Evolutionary conservation across 106 monocot species (phyloP).

Genomic region (Hemerocallis citrina): DNA sequence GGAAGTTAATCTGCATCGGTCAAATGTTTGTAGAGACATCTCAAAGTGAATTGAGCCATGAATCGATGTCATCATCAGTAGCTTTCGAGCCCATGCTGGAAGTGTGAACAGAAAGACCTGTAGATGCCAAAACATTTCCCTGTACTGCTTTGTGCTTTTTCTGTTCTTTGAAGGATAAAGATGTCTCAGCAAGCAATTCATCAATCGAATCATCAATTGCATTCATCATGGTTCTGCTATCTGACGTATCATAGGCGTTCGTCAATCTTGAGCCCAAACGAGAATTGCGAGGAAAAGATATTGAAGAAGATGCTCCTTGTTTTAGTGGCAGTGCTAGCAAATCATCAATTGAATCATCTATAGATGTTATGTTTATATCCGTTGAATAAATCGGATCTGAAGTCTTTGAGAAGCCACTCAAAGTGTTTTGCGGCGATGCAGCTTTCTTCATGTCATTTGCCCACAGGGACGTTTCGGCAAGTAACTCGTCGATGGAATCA

Average conservation of each 20-base stretch:
- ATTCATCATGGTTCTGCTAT: no score
- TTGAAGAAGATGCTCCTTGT: no score
- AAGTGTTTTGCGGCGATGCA: no score
- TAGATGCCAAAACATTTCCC: neutral
- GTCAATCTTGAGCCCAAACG: no score
- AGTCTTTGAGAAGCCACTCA: no score
- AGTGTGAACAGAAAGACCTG: neutral
- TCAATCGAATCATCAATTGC: constrained; percentile 40
- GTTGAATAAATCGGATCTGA: no score
- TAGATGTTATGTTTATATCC: neutral
- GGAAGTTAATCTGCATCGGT: no score
- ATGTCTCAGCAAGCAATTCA: constrained; percentile 36
- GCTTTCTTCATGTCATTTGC: neutral
- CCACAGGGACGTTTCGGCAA: constrained; percentile 17
- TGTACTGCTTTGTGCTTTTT: neutral
- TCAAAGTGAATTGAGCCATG: constrained; percentile 39
- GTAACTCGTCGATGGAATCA: constrained; percentile 42
- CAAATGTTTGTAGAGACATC: no score
- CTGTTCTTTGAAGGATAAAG: neutral
- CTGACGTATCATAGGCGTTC: no score
- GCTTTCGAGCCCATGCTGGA: neutral
- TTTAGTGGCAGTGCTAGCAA: neutral
- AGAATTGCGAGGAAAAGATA: no score
- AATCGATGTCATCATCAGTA: constrained; percentile 42
- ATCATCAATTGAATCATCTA: constrained; percentile 42